These are phyloP conservation scores for Colletotrichum sp. DNA, from an alignment of 2,329 filamentous ascomycete genomes.

Conservation along the genomic window DNA sequence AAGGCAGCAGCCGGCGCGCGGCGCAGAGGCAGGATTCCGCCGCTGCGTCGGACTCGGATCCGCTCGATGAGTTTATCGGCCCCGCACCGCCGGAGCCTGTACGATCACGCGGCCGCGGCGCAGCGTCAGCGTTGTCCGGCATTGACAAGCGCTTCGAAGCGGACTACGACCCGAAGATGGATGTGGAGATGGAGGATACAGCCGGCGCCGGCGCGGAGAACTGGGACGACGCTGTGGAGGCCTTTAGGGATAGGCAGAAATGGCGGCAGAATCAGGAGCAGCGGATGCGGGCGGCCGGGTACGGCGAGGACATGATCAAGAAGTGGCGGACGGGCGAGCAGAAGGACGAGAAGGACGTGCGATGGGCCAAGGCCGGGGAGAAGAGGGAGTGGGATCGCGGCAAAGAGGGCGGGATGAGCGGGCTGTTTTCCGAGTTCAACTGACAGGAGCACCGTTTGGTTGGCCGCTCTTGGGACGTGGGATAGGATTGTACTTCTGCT, in stretches of 20 bases:
- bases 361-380: slow-evolving; percentile 75
- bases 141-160: slow-evolving; percentile 84
- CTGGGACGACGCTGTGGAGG: slow-evolving; percentile 83
- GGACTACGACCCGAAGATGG: slow-evolving; percentile 62
- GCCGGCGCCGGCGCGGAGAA: slow-evolving; percentile 56
- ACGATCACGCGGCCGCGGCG: slow-evolving; percentile 73
- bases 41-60: slow-evolving; percentile 65
- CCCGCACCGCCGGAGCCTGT: slow-evolving; percentile 65
- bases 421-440: slow-evolving; percentile 21
- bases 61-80: slow-evolving; percentile 77
- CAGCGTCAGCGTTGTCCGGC: slow-evolving; percentile 61
- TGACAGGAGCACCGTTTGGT: not conserved
- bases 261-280: slow-evolving; percentile 80
- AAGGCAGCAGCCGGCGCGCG: not conserved
- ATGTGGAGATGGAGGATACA: slow-evolving; percentile 57
- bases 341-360: slow-evolving; percentile 67
- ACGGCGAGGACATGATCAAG: slow-evolving; percentile 75
- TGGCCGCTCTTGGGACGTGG: not conserved
- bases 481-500: not conserved
- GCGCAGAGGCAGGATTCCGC: slow-evolving; percentile 23
- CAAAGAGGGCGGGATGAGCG: slow-evolving; percentile 38
- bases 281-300: slow-evolving; percentile 77
- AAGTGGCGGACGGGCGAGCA: slow-evolving; percentile 68
- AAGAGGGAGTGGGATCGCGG: slow-evolving; percentile 65
- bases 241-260: slow-evolving; percentile 77